These are phyloP conservation scores for Rhododendron simsii DNA, from an alignment of 148 eudicot genomes.

Conservation along the genomic window DNA sequence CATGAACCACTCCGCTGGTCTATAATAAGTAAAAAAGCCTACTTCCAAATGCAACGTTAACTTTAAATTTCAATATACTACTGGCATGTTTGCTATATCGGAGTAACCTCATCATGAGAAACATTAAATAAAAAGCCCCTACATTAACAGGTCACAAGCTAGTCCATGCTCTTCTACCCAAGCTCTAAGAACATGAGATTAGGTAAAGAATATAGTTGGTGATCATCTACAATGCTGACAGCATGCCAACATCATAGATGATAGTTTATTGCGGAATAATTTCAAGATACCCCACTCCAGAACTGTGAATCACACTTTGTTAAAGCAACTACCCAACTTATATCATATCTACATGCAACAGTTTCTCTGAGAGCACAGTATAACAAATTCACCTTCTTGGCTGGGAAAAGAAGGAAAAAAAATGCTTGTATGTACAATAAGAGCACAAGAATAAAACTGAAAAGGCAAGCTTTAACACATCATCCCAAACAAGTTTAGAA, in stretches of 20 bases:
- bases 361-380: background rate
- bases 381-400: background rate
- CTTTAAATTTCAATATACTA: background rate
- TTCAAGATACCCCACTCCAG: background rate
- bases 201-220: background rate
- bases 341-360: background rate
- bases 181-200: background rate
- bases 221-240: background rate
- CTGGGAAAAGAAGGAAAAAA: background rate
- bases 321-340: background rate
- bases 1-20: background rate
- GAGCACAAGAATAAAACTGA: background rate
- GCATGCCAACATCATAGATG: background rate
- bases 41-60: background rate
- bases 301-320: background rate
- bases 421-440: background rate
- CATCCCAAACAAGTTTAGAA: background rate
- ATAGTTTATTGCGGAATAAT: background rate
- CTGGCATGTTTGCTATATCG: background rate
- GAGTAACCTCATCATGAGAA: background rate
- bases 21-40: background rate
- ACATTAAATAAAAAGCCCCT: background rate
- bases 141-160: background rate
- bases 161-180: background rate
- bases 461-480: background rate